Percentiles rank a stretch among this genome's conserved stretches.
phyloP scores from a whole-genome alignment of 345 rosid genomes.

The Kernera saxatilis region DNA sequence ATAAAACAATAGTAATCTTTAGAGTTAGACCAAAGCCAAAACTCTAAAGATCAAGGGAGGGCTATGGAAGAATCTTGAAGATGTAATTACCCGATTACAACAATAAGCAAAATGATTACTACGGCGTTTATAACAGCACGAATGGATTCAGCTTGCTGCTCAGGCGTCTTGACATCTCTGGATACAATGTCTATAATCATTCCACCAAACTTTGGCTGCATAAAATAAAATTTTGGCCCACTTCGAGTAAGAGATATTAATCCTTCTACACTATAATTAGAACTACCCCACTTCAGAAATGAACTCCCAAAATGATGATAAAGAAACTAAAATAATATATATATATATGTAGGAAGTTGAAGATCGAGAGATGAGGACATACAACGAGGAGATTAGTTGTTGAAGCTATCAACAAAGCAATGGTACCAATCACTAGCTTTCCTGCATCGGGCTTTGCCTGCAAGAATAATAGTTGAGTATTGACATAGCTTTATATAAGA shows the following conservation, averaged over 20 bases:
- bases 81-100: constrained; percentile 47
- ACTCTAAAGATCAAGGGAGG: neutral
- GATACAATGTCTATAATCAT: constrained; percentile 64
- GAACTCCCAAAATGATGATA: neutral
- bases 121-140: constrained; percentile 45
- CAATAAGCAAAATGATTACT: constrained; percentile 41
- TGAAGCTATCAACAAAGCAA: constrained; percentile 69
- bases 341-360: neutral
- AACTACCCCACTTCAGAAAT: neutral
- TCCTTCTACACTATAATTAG: neutral
- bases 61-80: neutral
- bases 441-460: constrained; percentile 87
- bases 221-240: too few relatives aligned
- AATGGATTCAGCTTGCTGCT: constrained; percentile 43
- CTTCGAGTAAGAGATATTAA: neutral
- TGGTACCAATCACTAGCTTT: constrained; percentile 58
- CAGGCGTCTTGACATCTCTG: constrained; percentile 40
- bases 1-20: too few relatives aligned
- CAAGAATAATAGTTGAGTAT: neutral
- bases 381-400: constrained; percentile 69
- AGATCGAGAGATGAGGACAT: constrained; percentile 14
- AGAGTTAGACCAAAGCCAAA: neutral
- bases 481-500: neutral
- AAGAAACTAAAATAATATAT: neutral
- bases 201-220: constrained; percentile 66